phyloP scores from a whole-genome alignment of 352 stramenopile species.

The Globisporangium acanthophoron region DNA sequence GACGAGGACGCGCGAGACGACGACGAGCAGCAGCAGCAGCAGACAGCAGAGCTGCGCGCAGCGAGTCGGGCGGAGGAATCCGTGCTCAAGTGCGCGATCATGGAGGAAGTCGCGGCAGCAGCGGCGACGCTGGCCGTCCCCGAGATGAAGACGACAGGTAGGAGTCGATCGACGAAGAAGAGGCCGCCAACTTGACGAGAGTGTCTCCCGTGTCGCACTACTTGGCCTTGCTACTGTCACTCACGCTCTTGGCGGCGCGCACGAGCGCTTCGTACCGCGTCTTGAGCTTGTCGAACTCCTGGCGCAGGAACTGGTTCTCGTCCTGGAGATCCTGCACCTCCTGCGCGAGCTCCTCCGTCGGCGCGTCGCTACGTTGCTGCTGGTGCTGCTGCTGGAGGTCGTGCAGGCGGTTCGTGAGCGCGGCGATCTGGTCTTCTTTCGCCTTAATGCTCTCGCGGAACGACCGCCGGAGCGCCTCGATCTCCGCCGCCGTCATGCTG shows the following conservation, averaged over 20 bases:
- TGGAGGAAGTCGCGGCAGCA: constrained; percentile 29
- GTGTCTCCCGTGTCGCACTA: background rate
- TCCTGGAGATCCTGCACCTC: constrained; percentile 53
- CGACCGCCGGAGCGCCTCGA: constrained; percentile 37
- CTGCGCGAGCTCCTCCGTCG: constrained; percentile 13
- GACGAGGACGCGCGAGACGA: constrained; percentile 12
- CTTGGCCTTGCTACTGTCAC: background rate
- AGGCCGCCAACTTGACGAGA: background rate
- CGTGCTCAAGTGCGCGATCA: constrained; percentile 32
- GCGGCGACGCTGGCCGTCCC: background rate
- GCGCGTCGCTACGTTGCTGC: background rate
- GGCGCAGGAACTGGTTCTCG: constrained; percentile 60
- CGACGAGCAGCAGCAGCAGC: constrained; percentile 8
- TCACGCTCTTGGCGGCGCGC: constrained; percentile 6
- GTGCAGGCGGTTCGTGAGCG: constrained; percentile 34
- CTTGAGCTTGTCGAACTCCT: constrained; percentile 68
- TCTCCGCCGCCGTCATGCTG: constrained; percentile 20
- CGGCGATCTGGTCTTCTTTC: constrained; percentile 62
- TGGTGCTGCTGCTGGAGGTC: constrained; percentile 10
- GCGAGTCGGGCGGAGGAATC: constrained; percentile 25
- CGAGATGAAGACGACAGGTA: background rate
- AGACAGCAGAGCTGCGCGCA: constrained; percentile 12
- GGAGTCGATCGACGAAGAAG: background rate
- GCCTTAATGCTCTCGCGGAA: constrained; percentile 45
- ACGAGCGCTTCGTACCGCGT: constrained; percentile 45